Evolutionary conservation across 208 protist genomes (phyloP).

Genomic region (Trypanosoma avium): DNA sequence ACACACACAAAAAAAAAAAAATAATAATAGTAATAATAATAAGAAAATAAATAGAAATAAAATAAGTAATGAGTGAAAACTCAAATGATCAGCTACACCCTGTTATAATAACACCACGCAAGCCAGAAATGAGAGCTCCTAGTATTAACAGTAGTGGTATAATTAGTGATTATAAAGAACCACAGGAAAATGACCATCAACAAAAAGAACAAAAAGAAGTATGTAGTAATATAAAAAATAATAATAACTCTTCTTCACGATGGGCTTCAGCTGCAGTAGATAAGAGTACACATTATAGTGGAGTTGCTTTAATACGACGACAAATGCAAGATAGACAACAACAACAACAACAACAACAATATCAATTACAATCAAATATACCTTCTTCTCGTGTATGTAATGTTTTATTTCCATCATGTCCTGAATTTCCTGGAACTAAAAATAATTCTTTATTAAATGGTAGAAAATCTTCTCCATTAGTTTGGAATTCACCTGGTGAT

Average conservation of each 20-base stretch:
- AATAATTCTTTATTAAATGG: neutral
- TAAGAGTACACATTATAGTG: neutral
- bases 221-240: neutral
- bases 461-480: neutral
- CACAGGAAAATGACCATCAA: neutral
- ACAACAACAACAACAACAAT: neutral
- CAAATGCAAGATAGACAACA: neutral
- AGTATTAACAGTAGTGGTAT: neutral
- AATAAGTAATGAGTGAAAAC: neutral
- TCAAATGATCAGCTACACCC: neutral
- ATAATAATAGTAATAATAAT: no score
- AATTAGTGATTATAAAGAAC: neutral
- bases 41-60: no score
- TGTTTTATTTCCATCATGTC: conserved; percentile 3
- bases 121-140: neutral
- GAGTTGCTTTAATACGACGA: neutral
- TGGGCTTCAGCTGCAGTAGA: neutral
- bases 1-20: neutral
- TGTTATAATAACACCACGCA: neutral
- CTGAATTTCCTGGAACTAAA: neutral
- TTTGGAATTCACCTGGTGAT: neutral
- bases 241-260: neutral
- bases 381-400: conserved; percentile 3
- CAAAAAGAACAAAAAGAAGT: neutral
- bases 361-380: neutral